Evolutionary conservation across 2,329 filamentous ascomycete species (phyloP), one percentile per base, ranked within the genome.

Genomic region (Incumbomyces delicatus): DNA sequence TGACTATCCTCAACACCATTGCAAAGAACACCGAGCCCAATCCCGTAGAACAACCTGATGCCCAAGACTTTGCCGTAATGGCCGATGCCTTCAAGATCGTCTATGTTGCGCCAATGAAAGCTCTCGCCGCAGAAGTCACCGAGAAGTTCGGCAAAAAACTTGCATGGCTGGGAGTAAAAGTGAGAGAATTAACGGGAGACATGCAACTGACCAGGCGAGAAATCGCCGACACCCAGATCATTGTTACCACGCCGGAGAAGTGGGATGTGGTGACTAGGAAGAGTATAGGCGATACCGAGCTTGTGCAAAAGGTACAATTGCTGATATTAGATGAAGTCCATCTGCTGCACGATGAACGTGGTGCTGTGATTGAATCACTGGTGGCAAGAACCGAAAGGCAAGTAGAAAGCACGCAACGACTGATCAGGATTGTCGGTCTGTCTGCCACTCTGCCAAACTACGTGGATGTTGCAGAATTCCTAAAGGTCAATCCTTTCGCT

Each of bases 221-320:
- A 65, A 95, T 99, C 51, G 77, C 95, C 13, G 83, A 89, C 53
- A 98, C 92, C 0, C 92, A 98, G 62, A 92, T 99, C 56, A 95
- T 99, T 50, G 92, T 98, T 41, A 98, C 94, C 0, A 98, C 92
- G 0, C 92, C 92, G 31, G 92, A 98, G 67, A 98, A 98, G 67
- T 98, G 94, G 94, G 92, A 98, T 63, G 92, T 98, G 1, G 87
- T 98, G 4, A 98, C 92, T 2, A 78, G 92, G 51, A 98, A 96
- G 66, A 94, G 90, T 47, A 96, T 89, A 1, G 92, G 94, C 13
- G 92, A 98, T 61, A 96, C 92, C 0, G 92, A 96, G 62, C 77
- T 98, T 2, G 94, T 98, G 12, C 92, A 98, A 59, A 98, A 98
- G 63, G 92, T 98, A 18, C 81, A 90, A 10, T 73, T 98, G 1